Conservation (phyloP, 495 filamentous ascomycete genomes). For the Usnea hakonensis region DNA sequence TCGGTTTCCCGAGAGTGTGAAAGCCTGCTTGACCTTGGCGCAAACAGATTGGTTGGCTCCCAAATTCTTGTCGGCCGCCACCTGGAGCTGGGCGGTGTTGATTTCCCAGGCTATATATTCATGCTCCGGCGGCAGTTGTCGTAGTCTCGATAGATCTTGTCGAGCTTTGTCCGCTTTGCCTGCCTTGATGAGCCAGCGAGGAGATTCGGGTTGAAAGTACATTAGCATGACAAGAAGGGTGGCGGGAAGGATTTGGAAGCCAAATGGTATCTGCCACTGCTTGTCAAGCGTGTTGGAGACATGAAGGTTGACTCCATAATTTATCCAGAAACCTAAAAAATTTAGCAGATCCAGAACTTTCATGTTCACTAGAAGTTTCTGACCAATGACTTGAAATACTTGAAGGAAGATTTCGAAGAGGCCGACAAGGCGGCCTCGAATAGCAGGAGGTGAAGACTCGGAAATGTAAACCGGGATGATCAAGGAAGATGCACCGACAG, state of each 20-base stretch:
- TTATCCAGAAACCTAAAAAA: constrained; percentile 29
- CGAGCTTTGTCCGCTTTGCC: constrained; percentile 36
- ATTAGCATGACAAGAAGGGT: constrained; percentile 40
- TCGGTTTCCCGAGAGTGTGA: background rate
- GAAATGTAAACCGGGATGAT: background rate
- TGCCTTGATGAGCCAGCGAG: constrained; percentile 48
- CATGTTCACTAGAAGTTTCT: constrained; percentile 28
- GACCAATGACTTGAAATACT: constrained; percentile 25
- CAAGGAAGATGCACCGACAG: constrained; percentile 33
- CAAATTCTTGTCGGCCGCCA: background rate
- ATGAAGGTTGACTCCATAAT: constrained; percentile 44
- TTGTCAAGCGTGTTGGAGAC: constrained; percentile 31
- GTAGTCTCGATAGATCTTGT: background rate
- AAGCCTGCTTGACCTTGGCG: background rate
- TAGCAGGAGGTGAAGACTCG: background rate
- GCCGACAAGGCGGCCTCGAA: background rate
- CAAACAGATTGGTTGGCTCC: background rate
- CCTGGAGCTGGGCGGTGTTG: background rate
- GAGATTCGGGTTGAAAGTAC: constrained; percentile 45
- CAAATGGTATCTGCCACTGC: constrained; percentile 53
- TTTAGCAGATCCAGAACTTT: constrained; percentile 10
- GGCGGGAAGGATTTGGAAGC: constrained; percentile 48
- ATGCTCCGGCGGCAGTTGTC: background rate
- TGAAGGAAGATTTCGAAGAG: constrained; percentile 18
- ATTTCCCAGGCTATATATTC: background rate